Conservation (phyloP, 768 basidiomycete species). For the Leccinellum luteum region DNA sequence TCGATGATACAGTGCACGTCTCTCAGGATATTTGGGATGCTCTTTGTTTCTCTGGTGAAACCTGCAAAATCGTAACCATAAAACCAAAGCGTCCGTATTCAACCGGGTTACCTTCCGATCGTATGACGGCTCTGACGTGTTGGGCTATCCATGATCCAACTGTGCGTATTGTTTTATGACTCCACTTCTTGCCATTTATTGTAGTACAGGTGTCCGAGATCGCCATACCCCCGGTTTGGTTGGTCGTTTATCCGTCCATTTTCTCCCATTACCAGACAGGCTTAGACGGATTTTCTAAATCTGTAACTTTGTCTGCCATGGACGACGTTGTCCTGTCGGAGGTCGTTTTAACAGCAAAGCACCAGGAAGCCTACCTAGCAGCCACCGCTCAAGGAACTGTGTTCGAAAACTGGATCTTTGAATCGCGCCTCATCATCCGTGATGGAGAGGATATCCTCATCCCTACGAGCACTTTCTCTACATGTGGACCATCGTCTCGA, state of each 20-base stretch:
- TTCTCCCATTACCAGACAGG: constrained; percentile 28
- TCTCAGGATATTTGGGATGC: constrained; percentile 33
- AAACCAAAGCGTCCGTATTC: constrained; percentile 17
- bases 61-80: constrained; percentile 22
- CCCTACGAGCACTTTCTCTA: constrained; percentile 16
- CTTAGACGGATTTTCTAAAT: constrained; percentile 9
- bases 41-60: constrained; percentile 17
- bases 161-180: constrained; percentile 30
- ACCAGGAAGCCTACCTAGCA: constrained; percentile 45
- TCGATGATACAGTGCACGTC: constrained; percentile 30
- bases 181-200: constrained; percentile 20
- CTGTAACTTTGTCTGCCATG: constrained; percentile 19
- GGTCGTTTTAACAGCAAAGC: constrained; percentile 51
- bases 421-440: constrained; percentile 47
- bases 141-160: constrained; percentile 37
- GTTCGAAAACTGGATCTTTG: constrained; percentile 45
- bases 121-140: constrained; percentile 25
- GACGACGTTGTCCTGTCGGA: constrained; percentile 44
- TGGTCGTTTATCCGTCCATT: constrained; percentile 33
- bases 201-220: constrained; percentile 32
- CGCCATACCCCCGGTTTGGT: constrained; percentile 42
- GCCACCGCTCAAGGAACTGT: constrained; percentile 34
- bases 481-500: constrained; percentile 13
- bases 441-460: constrained; percentile 43
- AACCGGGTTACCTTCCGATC: background rate